Conservation (phyloP, 371 early-diverging fungal species). For the Mortierella sp. region DNA sequence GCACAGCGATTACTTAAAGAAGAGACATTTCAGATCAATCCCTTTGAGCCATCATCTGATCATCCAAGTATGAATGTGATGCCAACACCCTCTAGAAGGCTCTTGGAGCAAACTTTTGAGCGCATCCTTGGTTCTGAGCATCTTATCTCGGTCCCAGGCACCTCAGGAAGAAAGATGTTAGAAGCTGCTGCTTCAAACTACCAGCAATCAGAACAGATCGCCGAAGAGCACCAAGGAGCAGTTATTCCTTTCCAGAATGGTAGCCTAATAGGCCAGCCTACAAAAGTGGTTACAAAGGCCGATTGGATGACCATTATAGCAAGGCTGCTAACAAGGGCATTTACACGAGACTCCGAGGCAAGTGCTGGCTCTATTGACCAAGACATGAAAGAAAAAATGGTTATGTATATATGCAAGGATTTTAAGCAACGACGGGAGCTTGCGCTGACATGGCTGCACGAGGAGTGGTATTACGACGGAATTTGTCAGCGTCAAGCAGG, state of each 20-base stretch:
- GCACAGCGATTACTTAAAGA: constrained; percentile 36
- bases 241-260: constrained; percentile 22
- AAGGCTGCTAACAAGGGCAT: constrained; percentile 40
- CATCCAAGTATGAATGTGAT: constrained; percentile 6
- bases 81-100: constrained; percentile 8
- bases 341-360: constrained; percentile 27
- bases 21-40: constrained; percentile 48
- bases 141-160: constrained; percentile 41
- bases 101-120: constrained; percentile 45
- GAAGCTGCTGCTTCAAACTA: constrained; percentile 37
- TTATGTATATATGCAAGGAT: constrained; percentile 46
- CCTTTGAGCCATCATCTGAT: constrained; percentile 37
- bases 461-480: constrained; percentile 54
- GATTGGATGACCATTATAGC: constrained; percentile 56
- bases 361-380: constrained; percentile 5
- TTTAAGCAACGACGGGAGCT: constrained; percentile 53
- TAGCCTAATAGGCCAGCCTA: background rate
- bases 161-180: constrained; percentile 48
- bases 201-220: background rate
- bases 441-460: constrained; percentile 54
- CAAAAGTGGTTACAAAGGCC: constrained; percentile 53
- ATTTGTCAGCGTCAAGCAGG: constrained; percentile 30
- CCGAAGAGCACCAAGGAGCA: background rate
- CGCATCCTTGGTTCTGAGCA: constrained; percentile 46
- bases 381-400: constrained; percentile 45